Conservation (phyloP, 495 filamentous ascomycete species). For the Trichoderma asperelloides region DNA sequence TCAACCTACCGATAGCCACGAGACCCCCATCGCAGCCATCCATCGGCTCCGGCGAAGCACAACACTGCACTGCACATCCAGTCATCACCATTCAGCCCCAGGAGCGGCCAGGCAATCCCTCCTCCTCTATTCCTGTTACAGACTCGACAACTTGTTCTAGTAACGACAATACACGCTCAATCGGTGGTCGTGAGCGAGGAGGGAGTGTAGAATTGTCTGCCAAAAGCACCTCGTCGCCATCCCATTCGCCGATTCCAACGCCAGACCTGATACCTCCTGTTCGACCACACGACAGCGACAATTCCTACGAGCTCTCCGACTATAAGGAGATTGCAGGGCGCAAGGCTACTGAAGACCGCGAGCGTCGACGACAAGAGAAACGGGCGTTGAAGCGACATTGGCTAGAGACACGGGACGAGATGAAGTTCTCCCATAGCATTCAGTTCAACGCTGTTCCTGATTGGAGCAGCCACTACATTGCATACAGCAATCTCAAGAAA, state of each 20-base stretch:
- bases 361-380: conserved; percentile 24
- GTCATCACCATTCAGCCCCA: conserved; percentile 29
- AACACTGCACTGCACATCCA: neutral
- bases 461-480: conserved; percentile 95
- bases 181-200: conserved; percentile 28
- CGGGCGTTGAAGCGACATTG: conserved; percentile 42
- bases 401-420: conserved; percentile 64
- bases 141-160: conserved; percentile 15
- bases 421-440: conserved; percentile 99
- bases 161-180: conserved; percentile 17
- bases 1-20: neutral
- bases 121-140: conserved; percentile 26
- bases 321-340: conserved; percentile 15
- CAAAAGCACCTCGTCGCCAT: conserved; percentile 10
- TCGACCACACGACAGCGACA: neutral
- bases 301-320: conserved; percentile 29
- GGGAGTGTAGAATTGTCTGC: conserved; percentile 21
- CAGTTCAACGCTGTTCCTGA: conserved; percentile 99
- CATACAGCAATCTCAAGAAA: conserved; percentile 98
- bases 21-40: neutral
- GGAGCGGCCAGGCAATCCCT: conserved; percentile 23
- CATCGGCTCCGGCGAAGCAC: neutral
- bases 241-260: neutral
- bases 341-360: conserved; percentile 12
- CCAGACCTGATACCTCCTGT: neutral